Evolutionary conservation across 495 filamentous ascomycete genomes (phyloP).

Genomic region (Penicillium tannophilum): DNA sequence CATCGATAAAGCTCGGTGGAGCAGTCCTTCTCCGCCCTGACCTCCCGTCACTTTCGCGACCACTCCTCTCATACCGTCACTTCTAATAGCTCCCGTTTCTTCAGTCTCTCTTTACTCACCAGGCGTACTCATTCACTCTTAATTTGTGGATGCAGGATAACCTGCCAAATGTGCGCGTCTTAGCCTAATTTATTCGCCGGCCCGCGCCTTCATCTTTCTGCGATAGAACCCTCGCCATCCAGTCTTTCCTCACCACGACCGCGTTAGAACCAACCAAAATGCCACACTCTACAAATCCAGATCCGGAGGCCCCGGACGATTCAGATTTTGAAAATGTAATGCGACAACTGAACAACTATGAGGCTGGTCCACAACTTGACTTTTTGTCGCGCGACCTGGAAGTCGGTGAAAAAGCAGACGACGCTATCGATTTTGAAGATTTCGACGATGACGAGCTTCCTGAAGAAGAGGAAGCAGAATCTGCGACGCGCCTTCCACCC

Average conservation of each 20-base stretch:
- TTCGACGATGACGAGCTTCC: conserved; percentile 73
- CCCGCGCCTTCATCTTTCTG: not conserved
- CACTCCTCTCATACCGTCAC: not conserved
- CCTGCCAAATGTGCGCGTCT: not conserved
- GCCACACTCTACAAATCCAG: conserved; percentile 51
- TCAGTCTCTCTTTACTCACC: not conserved
- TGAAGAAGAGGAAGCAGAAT: conserved; percentile 59
- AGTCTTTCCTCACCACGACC: not conserved
- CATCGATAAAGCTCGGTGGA: not conserved
- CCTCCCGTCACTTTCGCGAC: not conserved
- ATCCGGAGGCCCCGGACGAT: conserved; percentile 40
- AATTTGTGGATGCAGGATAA: not conserved
- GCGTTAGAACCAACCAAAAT: conserved; percentile 14
- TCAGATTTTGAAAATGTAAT: conserved; percentile 53
- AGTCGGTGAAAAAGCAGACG: conserved; percentile 72
- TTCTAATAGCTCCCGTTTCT: not conserved
- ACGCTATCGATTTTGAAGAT: conserved; percentile 87
- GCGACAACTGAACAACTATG: conserved; percentile 49
- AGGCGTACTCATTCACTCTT: conserved; percentile 3
- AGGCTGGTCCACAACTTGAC: conserved; percentile 42
- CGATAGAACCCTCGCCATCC: not conserved
- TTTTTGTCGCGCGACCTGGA: conserved; percentile 55
- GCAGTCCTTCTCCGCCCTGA: not conserved
- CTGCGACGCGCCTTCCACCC: conserved; percentile 13
- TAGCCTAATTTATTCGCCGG: not conserved